Evolutionary conservation across 306 rosid species (phyloP).

Genomic region (Betula pendula): DNA sequence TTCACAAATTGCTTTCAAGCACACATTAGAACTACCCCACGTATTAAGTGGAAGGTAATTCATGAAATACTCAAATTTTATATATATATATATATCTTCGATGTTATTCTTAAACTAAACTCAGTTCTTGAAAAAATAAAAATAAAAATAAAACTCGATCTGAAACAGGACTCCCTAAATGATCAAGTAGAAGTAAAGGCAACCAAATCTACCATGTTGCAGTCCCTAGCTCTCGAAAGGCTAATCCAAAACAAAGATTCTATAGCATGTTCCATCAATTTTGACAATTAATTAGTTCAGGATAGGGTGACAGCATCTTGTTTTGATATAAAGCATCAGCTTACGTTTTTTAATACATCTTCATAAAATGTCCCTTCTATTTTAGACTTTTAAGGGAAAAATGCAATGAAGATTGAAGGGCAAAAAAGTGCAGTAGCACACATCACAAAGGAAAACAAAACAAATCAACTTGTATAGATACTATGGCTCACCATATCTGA

Average conservation of each 20-base stretch:
- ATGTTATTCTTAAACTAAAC: too few relatives aligned
- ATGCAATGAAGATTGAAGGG: too few relatives aligned
- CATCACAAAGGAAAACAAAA: not conserved
- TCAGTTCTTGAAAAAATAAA: too few relatives aligned
- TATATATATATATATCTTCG: too few relatives aligned
- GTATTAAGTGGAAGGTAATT: too few relatives aligned
- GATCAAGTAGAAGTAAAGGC: not conserved
- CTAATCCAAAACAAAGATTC: too few relatives aligned
- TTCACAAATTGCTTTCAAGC: too few relatives aligned
- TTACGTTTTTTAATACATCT: not conserved
- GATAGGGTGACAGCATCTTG: not conserved
- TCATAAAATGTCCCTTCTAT: not conserved
- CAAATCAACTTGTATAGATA: not conserved
- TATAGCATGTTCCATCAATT: not conserved
- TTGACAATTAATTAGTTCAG: not conserved
- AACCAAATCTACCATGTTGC: not conserved
- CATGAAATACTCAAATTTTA: too few relatives aligned
- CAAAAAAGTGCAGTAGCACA: too few relatives aligned
- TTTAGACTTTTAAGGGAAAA: too few relatives aligned
- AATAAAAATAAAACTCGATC: too few relatives aligned
- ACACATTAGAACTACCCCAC: too few relatives aligned
- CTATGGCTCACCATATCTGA: slow-evolving; percentile 74
- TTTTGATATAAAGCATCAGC: not conserved
- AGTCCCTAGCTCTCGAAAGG: not conserved
- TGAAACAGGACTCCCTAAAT: not conserved